These are phyloP conservation scores for Penicillium cinerascens DNA, from an alignment of 495 filamentous ascomycete genomes.

Conservation along the genomic window DNA sequence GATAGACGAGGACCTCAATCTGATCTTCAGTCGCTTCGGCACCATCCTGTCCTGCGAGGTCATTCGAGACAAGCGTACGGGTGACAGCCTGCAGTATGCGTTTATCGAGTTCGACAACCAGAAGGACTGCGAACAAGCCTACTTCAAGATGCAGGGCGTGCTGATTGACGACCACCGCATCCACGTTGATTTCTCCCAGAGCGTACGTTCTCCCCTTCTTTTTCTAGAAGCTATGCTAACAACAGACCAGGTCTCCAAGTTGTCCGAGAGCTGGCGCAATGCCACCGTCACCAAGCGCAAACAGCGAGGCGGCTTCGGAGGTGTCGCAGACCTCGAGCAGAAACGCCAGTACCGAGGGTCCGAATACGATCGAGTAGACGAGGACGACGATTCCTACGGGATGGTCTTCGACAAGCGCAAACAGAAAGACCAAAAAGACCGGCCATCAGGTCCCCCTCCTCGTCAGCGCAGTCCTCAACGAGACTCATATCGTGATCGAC, in stretches of 20 bases:
- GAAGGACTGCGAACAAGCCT: conserved; percentile 88
- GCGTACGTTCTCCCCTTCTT: conserved; percentile 49
- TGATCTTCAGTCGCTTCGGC: conserved; percentile 97
- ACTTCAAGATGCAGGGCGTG: conserved; percentile 97
- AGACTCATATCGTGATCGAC: conserved; percentile 25
- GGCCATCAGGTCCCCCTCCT: conserved; percentile 5
- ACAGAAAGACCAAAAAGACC: conserved; percentile 40
- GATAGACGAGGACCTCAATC: conserved; percentile 84
- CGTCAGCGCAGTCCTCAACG: conserved; percentile 25
- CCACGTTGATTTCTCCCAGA: conserved; percentile 98
- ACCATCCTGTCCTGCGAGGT: conserved; percentile 95
- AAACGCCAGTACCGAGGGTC: conserved; percentile 78
- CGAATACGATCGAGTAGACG: conserved; percentile 51
- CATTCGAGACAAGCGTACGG: conserved; percentile 89
- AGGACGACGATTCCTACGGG: conserved; percentile 61
- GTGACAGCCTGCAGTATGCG: conserved; percentile 93
- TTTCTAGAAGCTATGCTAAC: neutral
- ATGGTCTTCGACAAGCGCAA: conserved; percentile 75
- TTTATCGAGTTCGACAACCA: conserved; percentile 97
- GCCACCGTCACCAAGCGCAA: conserved; percentile 81
- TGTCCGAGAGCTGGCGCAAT: conserved; percentile 87
- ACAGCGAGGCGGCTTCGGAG: conserved; percentile 81
- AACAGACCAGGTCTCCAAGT: conserved; percentile 59
- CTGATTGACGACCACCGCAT: conserved; percentile 97
- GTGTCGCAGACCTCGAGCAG: conserved; percentile 80